These are phyloP conservation scores for Cyphellophora attinorum DNA, from an alignment of 2,329 filamentous ascomycete species.

Conservation along the genomic window DNA sequence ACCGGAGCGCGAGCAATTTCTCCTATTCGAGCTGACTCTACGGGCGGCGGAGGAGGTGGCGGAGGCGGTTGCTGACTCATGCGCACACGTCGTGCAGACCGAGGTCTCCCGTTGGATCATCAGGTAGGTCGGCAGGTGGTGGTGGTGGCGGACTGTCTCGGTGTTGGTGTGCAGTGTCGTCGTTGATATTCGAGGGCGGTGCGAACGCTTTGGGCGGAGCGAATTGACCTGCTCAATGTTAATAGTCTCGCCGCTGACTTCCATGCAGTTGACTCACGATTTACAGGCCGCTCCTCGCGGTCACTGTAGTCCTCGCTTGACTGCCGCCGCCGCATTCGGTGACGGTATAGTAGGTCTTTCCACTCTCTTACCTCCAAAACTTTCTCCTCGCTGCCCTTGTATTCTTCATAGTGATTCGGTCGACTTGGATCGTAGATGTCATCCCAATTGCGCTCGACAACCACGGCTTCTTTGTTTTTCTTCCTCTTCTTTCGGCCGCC, in stretches of 20 bases:
- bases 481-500: slow-evolving; percentile 71
- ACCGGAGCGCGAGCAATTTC: slow-evolving; percentile 68
- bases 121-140: slow-evolving; percentile 37
- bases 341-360: slow-evolving; percentile 71
- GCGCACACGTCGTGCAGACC: slow-evolving; percentile 56
- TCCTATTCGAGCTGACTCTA: slow-evolving; percentile 28
- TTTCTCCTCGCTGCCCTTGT: slow-evolving; percentile 74
- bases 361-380: slow-evolving; percentile 72
- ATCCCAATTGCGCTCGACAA: slow-evolving; percentile 65
- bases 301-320: slow-evolving; percentile 41
- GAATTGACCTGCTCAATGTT: slow-evolving; percentile 32
- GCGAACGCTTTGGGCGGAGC: slow-evolving; percentile 42
- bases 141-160: slow-evolving; percentile 19
- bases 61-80: slow-evolving; percentile 39
- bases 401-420: slow-evolving; percentile 78
- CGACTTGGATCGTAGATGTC: slow-evolving; percentile 78
- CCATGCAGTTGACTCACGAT: too few species aligned
- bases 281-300: slow-evolving; percentile 36
- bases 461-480: slow-evolving; percentile 54
- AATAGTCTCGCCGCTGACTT: too few species aligned
- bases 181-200: slow-evolving; percentile 34
- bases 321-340: slow-evolving; percentile 42
- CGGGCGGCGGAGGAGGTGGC: slow-evolving; percentile 22
- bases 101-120: slow-evolving; percentile 59
- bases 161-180: slow-evolving; percentile 6